A percentile compares a stretch with the other conserved stretches of the same genome.
These are phyloP conservation scores for Coemansia sp. DNA, from an alignment of 192 early-diverging fungal genomes.

Conservation along the genomic window DNA sequence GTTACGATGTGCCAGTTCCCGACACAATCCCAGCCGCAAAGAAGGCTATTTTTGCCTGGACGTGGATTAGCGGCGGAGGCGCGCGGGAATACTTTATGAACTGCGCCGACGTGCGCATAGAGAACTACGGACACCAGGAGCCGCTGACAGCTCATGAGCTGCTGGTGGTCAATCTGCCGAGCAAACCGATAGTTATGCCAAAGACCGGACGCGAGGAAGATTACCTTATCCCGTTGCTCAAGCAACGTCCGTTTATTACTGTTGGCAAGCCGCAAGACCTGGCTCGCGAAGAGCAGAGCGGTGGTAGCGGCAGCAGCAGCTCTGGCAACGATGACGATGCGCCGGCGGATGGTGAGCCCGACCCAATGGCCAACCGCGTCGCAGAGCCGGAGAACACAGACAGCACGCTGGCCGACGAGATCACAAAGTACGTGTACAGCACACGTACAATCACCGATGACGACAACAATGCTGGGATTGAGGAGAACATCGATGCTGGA, in stretches of 20 bases:
- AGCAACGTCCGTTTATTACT: slow-evolving; percentile 44
- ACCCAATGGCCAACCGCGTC: slow-evolving; percentile 21
- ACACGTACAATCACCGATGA: slow-evolving; percentile 36
- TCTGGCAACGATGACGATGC: slow-evolving; percentile 2
- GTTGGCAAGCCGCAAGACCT: slow-evolving; percentile 37
- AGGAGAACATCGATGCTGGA: slow-evolving; percentile 27
- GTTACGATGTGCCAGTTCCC: slow-evolving; percentile 61
- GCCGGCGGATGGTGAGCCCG: slow-evolving; percentile 13
- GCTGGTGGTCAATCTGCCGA: slow-evolving; percentile 50
- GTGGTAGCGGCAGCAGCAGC: not conserved
- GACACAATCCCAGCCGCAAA: slow-evolving; percentile 54
- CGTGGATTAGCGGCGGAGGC: slow-evolving; percentile 66
- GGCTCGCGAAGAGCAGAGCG: slow-evolving; percentile 11
- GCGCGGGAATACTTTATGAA: slow-evolving; percentile 68
- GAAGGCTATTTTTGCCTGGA: slow-evolving; percentile 61
- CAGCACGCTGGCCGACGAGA: slow-evolving; percentile 22
- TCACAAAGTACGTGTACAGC: slow-evolving; percentile 41
- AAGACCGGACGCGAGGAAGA: slow-evolving; percentile 42
- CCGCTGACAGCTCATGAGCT: slow-evolving; percentile 50
- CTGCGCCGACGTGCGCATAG: slow-evolving; percentile 64
- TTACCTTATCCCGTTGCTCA: slow-evolving; percentile 29
- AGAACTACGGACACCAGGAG: slow-evolving; percentile 49
- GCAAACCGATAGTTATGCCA: slow-evolving; percentile 33
- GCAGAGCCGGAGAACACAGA: slow-evolving; percentile 2
- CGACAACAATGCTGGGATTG: slow-evolving; percentile 13